These are phyloP conservation scores for Mycena kentingensis DNA, from an alignment of 768 basidiomycete genomes.

Conservation along the genomic window DNA sequence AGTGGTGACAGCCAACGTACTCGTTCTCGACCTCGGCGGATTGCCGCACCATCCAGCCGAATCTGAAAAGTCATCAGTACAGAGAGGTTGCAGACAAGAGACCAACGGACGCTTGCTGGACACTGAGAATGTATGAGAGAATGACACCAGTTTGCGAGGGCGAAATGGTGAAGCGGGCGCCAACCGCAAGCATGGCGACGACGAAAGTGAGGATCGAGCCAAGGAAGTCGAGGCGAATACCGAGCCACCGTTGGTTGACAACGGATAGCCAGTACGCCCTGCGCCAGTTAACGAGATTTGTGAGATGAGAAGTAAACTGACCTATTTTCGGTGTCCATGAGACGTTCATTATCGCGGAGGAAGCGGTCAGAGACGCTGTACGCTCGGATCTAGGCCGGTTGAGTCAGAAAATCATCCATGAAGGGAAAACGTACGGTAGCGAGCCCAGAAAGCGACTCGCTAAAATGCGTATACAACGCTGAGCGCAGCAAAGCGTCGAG, in stretches of 20 bases:
- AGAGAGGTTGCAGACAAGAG: slow-evolving; percentile 6
- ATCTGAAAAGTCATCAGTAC: slow-evolving; percentile 38
- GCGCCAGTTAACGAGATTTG: not conserved
- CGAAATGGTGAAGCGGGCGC: slow-evolving; percentile 70
- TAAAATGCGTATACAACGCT: slow-evolving; percentile 88
- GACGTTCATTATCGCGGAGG: slow-evolving; percentile 68
- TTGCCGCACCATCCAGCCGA: slow-evolving; percentile 78
- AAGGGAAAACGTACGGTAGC: slow-evolving; percentile 45
- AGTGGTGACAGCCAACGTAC: too few relatives aligned
- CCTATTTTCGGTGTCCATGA: slow-evolving; percentile 85
- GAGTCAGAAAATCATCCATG: not conserved
- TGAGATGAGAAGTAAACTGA: slow-evolving; percentile 23
- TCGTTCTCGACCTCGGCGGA: slow-evolving; percentile 88
- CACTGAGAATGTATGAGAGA: slow-evolving; percentile 76
- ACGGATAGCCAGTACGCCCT: slow-evolving; percentile 88
- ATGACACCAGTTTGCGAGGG: slow-evolving; percentile 78
- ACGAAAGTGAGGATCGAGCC: slow-evolving; percentile 71
- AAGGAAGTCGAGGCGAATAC: slow-evolving; percentile 85
- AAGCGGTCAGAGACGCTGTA: slow-evolving; percentile 83
- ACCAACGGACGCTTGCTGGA: slow-evolving; percentile 62
- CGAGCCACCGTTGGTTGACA: slow-evolving; percentile 89
- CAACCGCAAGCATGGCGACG: slow-evolving; percentile 79
- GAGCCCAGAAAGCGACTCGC: slow-evolving; percentile 84
- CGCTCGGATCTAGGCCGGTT: slow-evolving; percentile 58
- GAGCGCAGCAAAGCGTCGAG: slow-evolving; percentile 85